A percentile compares a stretch with the other conserved stretches of the same genome.
Evolutionary conservation across 768 basidiomycete species (phyloP).

Genomic region (Termitomyces sp.): DNA sequence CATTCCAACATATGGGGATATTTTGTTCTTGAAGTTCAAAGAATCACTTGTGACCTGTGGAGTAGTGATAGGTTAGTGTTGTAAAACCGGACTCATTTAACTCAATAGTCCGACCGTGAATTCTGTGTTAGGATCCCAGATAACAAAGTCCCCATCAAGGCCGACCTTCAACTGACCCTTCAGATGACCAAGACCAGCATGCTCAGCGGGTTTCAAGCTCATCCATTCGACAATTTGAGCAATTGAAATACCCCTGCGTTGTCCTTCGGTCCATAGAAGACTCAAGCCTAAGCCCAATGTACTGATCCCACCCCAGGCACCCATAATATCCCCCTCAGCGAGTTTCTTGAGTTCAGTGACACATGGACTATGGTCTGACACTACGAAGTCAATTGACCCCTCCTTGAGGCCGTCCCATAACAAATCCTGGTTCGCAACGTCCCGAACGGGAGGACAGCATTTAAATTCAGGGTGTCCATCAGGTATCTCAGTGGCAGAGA

Average conservation of each 20-base stretch:
- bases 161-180: conserved; percentile 78
- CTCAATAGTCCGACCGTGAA: conserved; percentile 31
- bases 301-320: conserved; percentile 93
- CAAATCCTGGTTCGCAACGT: conserved; percentile 59
- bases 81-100: neutral
- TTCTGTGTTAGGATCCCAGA: conserved; percentile 69
- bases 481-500: conserved; percentile 70
- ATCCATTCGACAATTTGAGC: conserved; percentile 72
- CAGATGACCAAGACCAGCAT: conserved; percentile 60
- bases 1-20: conserved; percentile 84
- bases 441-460: conserved; percentile 93
- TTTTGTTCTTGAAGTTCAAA: conserved; percentile 89
- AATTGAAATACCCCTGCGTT: conserved; percentile 51
- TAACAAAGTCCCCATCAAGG: conserved; percentile 78
- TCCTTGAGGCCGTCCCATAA: conserved; percentile 81
- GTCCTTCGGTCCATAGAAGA: conserved; percentile 83
- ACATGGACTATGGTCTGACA: conserved; percentile 96
- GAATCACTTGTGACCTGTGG: conserved; percentile 64
- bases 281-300: conserved; percentile 87
- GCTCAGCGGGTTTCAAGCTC: conserved; percentile 66
- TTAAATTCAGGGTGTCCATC: conserved; percentile 82
- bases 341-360: conserved; percentile 73
- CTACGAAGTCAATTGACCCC: conserved; percentile 86
- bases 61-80: neutral
- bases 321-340: conserved; percentile 77